Percentiles rank a stretch among this genome's conserved stretches.
These are phyloP conservation scores for Ceratobasidium sp. DNA, from an alignment of 1,284 basidiomycete genomes.

Conservation along the genomic window DNA sequence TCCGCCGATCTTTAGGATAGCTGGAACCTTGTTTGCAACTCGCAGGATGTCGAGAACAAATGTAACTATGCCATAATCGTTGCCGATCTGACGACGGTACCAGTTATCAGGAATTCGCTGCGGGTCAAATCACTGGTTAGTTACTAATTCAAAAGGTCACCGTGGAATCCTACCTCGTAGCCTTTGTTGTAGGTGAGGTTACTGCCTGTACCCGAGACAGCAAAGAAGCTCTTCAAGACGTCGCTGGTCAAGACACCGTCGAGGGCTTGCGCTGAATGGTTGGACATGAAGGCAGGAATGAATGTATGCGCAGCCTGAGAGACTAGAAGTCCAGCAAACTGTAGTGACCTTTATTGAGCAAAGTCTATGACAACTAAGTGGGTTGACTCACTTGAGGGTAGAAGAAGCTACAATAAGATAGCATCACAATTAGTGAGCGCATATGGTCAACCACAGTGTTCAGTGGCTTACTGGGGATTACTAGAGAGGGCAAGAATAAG, in stretches of 20 bases:
- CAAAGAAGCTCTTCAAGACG: slow-evolving; percentile 21
- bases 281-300: slow-evolving; percentile 20
- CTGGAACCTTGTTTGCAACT: background rate
- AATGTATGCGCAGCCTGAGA: slow-evolving; percentile 17
- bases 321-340: slow-evolving; percentile 15
- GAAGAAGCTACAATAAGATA: background rate
- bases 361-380: no score
- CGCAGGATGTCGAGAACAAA: background rate
- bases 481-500: background rate
- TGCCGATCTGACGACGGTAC: slow-evolving; percentile 46
- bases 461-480: slow-evolving; percentile 9
- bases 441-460: background rate
- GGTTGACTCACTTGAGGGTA: background rate
- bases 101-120: slow-evolving; percentile 46
- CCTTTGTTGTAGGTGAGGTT: slow-evolving; percentile 21
- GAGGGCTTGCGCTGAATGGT: slow-evolving; percentile 16
- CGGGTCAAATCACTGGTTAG: background rate
- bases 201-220: background rate
- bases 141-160: background rate
- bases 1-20: background rate
- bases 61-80: slow-evolving; percentile 43
- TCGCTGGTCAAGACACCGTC: slow-evolving; percentile 10
- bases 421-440: background rate
- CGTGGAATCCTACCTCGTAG: slow-evolving; percentile 3
- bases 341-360: background rate